These are phyloP conservation scores for Ganoderma lingzhi DNA, from an alignment of 1,284 basidiomycete species.

Conservation along the genomic window DNA sequence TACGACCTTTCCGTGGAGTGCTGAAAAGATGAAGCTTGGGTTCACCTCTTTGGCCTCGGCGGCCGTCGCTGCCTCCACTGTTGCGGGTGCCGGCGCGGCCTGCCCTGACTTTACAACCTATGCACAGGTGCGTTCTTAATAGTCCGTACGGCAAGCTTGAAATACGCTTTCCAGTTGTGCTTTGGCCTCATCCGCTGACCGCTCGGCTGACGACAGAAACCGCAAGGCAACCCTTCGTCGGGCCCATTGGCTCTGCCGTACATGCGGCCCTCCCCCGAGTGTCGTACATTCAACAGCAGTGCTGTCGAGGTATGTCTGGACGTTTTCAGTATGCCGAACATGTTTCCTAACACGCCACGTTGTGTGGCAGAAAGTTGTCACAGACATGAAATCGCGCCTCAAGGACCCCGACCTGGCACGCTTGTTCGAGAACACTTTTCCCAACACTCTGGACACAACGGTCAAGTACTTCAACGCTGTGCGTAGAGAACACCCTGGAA, in stretches of 20 bases:
- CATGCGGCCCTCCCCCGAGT: constrained; percentile 72
- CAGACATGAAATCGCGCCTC: constrained; percentile 71
- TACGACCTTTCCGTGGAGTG: constrained; percentile 19
- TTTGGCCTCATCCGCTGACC: neutral
- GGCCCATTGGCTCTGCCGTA: constrained; percentile 72
- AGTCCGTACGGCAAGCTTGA: too few species aligned
- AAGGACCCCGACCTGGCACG: constrained; percentile 79
- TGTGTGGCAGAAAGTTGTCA: constrained; percentile 64
- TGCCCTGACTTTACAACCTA: constrained; percentile 72
- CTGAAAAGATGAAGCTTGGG: constrained; percentile 36
- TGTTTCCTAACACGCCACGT: neutral
- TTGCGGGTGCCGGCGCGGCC: constrained; percentile 45
- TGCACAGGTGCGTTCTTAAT: constrained; percentile 54
- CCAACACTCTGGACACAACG: constrained; percentile 77
- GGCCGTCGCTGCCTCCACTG: constrained; percentile 28
- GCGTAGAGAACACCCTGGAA: constrained; percentile 24
- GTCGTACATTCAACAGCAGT: constrained; percentile 77
- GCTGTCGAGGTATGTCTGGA: constrained; percentile 66
- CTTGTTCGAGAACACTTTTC: constrained; percentile 81
- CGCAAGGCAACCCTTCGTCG: constrained; percentile 64
- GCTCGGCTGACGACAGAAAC: constrained; percentile 49
- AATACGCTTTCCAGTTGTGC: neutral
- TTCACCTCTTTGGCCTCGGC: constrained; percentile 25
- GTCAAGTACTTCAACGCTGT: constrained; percentile 75
- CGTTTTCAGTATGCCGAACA: neutral